Percentiles rank a stretch among this genome's conserved stretches.
Conservation (phyloP, 768 basidiomycete genomes). For the Serendipita sp. region DNA sequence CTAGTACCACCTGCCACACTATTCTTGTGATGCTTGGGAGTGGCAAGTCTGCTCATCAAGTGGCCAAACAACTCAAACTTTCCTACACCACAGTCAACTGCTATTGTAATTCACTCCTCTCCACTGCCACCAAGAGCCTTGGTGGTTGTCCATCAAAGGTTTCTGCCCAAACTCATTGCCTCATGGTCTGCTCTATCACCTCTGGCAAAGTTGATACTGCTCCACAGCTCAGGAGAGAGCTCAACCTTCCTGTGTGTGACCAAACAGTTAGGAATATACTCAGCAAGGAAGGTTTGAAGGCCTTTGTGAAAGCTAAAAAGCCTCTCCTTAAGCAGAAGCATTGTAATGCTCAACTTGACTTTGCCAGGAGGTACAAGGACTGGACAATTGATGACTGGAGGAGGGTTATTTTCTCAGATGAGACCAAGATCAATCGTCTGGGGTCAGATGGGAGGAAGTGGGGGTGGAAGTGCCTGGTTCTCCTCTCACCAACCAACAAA, state of each 20-base stretch:
- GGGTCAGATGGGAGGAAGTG: slow-evolving; percentile 22
- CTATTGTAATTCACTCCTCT: too few relatives aligned
- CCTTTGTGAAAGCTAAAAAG: slow-evolving; percentile 5
- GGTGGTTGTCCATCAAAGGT: background rate
- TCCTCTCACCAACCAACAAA: slow-evolving; percentile 15
- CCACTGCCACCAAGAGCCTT: too few relatives aligned
- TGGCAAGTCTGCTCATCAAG: too few relatives aligned
- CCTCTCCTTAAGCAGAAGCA: slow-evolving; percentile 17
- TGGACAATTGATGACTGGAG: slow-evolving; percentile 21
- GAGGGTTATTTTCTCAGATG: slow-evolving; percentile 20
- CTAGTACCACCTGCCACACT: too few relatives aligned
- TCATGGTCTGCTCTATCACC: background rate
- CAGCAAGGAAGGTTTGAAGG: slow-evolving; percentile 6
- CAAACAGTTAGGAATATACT: slow-evolving; percentile 1
- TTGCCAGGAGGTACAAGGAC: slow-evolving; percentile 16
- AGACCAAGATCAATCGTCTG: slow-evolving; percentile 23
- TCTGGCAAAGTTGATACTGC: background rate
- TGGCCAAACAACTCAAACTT: too few relatives aligned
- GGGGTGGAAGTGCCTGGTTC: slow-evolving; percentile 20
- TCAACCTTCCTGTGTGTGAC: background rate
- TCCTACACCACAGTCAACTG: too few relatives aligned
- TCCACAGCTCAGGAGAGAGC: background rate
- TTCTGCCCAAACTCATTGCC: background rate
- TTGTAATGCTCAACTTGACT: slow-evolving; percentile 13
- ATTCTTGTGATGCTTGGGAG: too few relatives aligned